These are phyloP conservation scores for Populus davidiana DNA, from an alignment of 345 rosid genomes.

Conservation along the genomic window DNA sequence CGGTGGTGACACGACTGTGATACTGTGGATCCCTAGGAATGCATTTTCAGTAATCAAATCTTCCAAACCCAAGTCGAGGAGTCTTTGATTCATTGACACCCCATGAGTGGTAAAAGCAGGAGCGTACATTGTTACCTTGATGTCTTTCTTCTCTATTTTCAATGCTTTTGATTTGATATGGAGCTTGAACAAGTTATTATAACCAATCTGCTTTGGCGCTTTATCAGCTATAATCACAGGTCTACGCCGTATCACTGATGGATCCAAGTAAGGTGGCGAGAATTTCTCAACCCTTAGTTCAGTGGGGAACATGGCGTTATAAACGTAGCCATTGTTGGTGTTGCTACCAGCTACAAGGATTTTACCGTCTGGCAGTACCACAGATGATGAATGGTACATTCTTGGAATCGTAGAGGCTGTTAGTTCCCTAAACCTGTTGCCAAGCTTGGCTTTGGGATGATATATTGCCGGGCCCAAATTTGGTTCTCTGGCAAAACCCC, in stretches of 20 bases:
- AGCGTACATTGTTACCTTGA: slow-evolving; percentile 47
- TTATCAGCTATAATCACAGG: slow-evolving; percentile 26
- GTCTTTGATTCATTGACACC: slow-evolving; percentile 63
- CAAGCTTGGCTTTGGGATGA: slow-evolving; percentile 20
- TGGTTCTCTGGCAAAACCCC: slow-evolving; percentile 66
- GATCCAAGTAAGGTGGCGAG: slow-evolving; percentile 68
- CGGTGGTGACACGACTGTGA: slow-evolving; percentile 37
- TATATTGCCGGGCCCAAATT: slow-evolving; percentile 55
- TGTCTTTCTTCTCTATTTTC: neutral
- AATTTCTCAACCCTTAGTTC: slow-evolving; percentile 70
- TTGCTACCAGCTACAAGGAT: slow-evolving; percentile 66
- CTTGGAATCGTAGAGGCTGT: slow-evolving; percentile 46
- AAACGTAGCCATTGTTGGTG: slow-evolving; percentile 59
- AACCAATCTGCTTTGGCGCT: slow-evolving; percentile 15
- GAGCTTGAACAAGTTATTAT: slow-evolving; percentile 24
- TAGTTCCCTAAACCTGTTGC: slow-evolving; percentile 39
- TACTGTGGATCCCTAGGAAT: slow-evolving; percentile 3
- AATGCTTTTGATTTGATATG: slow-evolving; percentile 18
- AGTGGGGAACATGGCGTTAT: slow-evolving; percentile 53
- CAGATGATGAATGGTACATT: slow-evolving; percentile 63
- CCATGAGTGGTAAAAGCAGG: slow-evolving; percentile 75
- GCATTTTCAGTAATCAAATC: slow-evolving; percentile 9
- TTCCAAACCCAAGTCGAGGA: slow-evolving; percentile 31
- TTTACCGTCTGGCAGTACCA: slow-evolving; percentile 53
- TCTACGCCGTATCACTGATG: slow-evolving; percentile 24